Evolutionary conservation across 352 stramenopile genomes (phyloP).

Genomic region (Phytophthora niederhauseri): DNA sequence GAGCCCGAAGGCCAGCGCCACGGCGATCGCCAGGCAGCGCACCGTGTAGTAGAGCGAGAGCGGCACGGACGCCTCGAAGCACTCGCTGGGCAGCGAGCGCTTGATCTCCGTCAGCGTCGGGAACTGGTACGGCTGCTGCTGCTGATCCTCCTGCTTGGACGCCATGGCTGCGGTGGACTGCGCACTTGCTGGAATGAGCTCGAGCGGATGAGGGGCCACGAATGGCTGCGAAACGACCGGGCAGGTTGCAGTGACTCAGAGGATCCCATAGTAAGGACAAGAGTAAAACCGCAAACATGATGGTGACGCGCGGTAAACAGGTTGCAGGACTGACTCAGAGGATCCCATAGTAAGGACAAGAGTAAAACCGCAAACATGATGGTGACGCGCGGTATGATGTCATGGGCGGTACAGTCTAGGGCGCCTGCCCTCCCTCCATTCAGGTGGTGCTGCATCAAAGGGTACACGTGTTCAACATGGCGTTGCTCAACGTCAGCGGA

Average conservation of each 20-base stretch:
- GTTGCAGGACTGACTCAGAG: constrained; percentile 18
- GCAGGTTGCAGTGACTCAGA: constrained; percentile 11
- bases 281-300: constrained; percentile 7
- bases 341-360: constrained; percentile 27
- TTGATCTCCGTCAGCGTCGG: constrained; percentile 85
- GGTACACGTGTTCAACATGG: not conserved
- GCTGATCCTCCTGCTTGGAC: constrained; percentile 23
- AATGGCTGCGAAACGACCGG: constrained; percentile 24
- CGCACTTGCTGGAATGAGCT: constrained; percentile 33
- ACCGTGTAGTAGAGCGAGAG: constrained; percentile 79
- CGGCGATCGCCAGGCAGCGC: constrained; percentile 57
- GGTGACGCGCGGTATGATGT: constrained; percentile 29
- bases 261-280: constrained; percentile 27
- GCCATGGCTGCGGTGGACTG: constrained; percentile 27
- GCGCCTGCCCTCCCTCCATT: too few species aligned
- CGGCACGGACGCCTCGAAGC: constrained; percentile 73
- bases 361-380: constrained; percentile 8
- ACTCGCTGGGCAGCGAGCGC: constrained; percentile 68
- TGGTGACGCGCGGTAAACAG: constrained; percentile 30
- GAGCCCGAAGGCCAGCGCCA: constrained; percentile 49
- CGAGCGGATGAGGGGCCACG: constrained; percentile 2
- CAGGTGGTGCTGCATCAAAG: too few species aligned
- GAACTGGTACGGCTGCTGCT: constrained; percentile 52
- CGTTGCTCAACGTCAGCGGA: not conserved
- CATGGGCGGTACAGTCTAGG: constrained; percentile 1